Evolutionary conservation across 495 filamentous ascomycete genomes (phyloP), one percentile per base, ranked within the genome.

Genomic region (Evansstolkia leycettana): DNA sequence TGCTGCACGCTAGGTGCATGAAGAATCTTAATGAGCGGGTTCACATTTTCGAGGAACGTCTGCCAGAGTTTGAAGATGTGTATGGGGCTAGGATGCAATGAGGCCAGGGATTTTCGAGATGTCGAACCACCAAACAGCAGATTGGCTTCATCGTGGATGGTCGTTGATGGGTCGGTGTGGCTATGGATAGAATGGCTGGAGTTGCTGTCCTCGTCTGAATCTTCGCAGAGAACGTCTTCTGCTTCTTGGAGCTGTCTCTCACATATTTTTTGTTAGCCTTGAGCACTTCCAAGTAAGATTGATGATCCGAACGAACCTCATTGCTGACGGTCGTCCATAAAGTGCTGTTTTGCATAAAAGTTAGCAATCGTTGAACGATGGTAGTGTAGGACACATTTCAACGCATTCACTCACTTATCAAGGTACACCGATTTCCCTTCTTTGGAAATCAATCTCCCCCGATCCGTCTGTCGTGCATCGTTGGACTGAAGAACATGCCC

Each of bases 51-150:
- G 10, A 80, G 64, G 44, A 71, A 83, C 1, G 66, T 65, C 49
- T 84, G 77, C 80, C 80, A 85, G 5, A 86, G 51, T 33, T 67
- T 61, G 43, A 85, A 76, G 14, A 85, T 77, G 37, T 85, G 79
- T 34, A 83, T 65, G 5, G 75, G 55, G 3, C 54, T 51, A 1
- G 82, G 82, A 57, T 89, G 82, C n/a, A 75, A 49, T 28, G 40
- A 36, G 8, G 43, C 43, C 1, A 62, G 45, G 7, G 28, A 40
- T 23, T 42, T 31, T 17, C 25, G 36, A 2, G 36, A 35, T 4
- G 23, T 38, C 18, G 43, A 29, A 18, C 37, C 40, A 10, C n/a
- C n/a, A n/a, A 55, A 34, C 6, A 62, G 45, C 30, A 58, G 36
- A 14, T 33, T 38, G 23, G 38, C 31, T 13, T 57, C 40, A 27